Conservation (phyloP, 1,284 basidiomycete species). For the Ustilago nuda region DNA sequence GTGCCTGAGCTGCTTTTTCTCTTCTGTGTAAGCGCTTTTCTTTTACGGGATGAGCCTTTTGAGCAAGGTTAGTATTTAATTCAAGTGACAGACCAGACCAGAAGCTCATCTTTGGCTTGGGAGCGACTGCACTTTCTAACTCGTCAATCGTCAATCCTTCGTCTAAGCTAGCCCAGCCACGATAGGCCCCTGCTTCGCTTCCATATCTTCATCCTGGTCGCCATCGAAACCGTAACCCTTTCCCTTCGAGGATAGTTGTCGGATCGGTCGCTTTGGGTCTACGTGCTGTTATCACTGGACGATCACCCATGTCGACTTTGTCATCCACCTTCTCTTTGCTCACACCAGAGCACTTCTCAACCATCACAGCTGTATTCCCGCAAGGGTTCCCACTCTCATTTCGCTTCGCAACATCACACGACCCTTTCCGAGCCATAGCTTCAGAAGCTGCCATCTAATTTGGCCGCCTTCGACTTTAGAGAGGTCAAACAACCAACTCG, state of each 20-base stretch:
- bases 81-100: not conserved
- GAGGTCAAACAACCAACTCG: too few species aligned
- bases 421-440: not conserved
- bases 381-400: conserved; percentile 4
- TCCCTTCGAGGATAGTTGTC: not conserved
- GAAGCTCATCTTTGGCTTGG: not conserved
- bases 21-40: not conserved
- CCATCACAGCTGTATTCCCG: conserved; percentile 3
- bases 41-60: not conserved
- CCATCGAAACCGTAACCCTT: not conserved
- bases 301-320: conserved; percentile 2
- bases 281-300: not conserved
- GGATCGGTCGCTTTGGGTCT: not conserved
- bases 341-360: not conserved
- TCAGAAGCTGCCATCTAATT: not conserved
- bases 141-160: not conserved
- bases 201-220: not conserved
- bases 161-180: not conserved
- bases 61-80: not conserved
- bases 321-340: conserved; percentile 4
- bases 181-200: not conserved
- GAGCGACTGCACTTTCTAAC: not conserved
- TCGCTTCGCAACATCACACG: not conserved
- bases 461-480: not conserved
- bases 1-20: not conserved